These are phyloP conservation scores for grape (Vitis vinifera) DNA, from an alignment of 164 flowering plant species.

Conservation along the genomic window DNA sequence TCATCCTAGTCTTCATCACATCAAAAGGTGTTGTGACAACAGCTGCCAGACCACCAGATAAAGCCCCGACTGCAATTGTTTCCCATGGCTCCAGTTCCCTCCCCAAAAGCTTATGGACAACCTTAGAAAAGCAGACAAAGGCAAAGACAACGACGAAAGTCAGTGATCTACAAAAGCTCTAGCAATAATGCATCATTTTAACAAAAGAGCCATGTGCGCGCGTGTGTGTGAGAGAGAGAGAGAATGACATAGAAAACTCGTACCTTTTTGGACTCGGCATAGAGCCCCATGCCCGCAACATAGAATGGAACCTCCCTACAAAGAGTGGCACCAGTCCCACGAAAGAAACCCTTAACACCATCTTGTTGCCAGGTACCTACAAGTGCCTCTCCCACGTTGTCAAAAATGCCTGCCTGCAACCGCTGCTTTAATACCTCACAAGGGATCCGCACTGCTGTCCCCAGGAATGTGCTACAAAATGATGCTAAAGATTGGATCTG, in stretches of 20 bases:
- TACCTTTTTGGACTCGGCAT: slow-evolving; percentile 98
- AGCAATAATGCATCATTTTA: too few species aligned
- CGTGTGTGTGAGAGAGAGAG: too few species aligned
- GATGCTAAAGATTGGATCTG: slow-evolving; percentile 94
- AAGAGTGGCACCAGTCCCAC: slow-evolving; percentile 98
- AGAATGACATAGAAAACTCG: neutral
- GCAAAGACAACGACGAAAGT: neutral
- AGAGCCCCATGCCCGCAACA: slow-evolving; percentile 97
- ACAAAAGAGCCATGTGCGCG: too few species aligned
- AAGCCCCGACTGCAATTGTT: slow-evolving; percentile 81
- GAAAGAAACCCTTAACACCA: slow-evolving; percentile 92
- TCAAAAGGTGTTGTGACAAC: slow-evolving; percentile 95
- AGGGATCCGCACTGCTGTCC: slow-evolving; percentile 95
- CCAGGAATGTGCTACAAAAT: slow-evolving; percentile 91
- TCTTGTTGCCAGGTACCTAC: slow-evolving; percentile 88
- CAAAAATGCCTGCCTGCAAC: slow-evolving; percentile 89
- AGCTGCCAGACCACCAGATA: slow-evolving; percentile 95
- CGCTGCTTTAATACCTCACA: slow-evolving; percentile 97
- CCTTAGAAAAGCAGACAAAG: slow-evolving; percentile 30
- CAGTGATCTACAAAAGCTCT: too few species aligned
- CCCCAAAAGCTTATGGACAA: slow-evolving; percentile 55
- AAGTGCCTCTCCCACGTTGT: slow-evolving; percentile 95
- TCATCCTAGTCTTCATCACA: slow-evolving; percentile 95
- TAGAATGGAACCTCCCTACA: slow-evolving; percentile 97
- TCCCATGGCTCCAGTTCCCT: slow-evolving; percentile 98